phyloP scores from a whole-genome alignment of 75 land plant species.

The Adiantum capillusveneris region DNA sequence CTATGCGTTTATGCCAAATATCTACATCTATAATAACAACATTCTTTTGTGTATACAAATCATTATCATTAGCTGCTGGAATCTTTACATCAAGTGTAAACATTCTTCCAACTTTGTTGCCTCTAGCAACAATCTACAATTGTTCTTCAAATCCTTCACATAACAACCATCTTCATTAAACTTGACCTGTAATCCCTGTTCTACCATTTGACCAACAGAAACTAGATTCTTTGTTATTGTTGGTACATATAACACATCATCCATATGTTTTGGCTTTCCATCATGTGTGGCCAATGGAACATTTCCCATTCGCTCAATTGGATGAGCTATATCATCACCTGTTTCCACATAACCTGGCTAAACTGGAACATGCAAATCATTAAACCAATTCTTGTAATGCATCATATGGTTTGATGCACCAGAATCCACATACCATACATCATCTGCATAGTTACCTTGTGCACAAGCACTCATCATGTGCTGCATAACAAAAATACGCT shows the following conservation, averaged over 20 bases:
- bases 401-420: background rate
- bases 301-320: background rate
- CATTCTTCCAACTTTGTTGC: background rate
- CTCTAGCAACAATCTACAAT: background rate
- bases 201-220: too few species aligned
- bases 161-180: background rate
- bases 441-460: background rate
- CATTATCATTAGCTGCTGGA: background rate
- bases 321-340: too few species aligned
- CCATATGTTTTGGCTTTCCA: background rate
- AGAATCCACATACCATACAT: background rate
- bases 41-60: background rate
- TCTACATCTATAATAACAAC: background rate
- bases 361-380: background rate
- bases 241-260: too few species aligned
- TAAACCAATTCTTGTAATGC: background rate
- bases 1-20: background rate
- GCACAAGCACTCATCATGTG: conserved; percentile 1
- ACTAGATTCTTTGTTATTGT: too few species aligned
- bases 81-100: background rate
- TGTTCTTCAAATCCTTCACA: background rate
- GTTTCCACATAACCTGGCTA: too few species aligned
- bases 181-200: background rate
- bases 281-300: background rate
- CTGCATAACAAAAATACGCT: background rate